These are phyloP conservation scores for Yamadazyma epiphylla DNA, from an alignment of 1,139 yeast genomes.

Conservation along the genomic window DNA sequence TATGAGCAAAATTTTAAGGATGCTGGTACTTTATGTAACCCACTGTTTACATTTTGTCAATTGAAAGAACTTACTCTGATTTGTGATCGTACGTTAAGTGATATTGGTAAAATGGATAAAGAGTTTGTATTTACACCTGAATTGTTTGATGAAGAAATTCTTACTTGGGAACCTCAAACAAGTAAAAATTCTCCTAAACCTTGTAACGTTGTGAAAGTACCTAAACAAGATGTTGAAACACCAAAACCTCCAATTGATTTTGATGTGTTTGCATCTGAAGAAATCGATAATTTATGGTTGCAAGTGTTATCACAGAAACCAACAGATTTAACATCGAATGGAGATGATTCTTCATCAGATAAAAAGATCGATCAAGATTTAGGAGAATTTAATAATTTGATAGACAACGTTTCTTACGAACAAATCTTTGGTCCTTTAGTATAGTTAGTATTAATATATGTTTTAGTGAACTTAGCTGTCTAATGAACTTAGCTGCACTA, in stretches of 20 bases:
- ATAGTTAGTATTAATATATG: too few species aligned
- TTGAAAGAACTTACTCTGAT: conserved; percentile 25
- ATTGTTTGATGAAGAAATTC: conserved; percentile 4
- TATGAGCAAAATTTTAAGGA: conserved; percentile 20
- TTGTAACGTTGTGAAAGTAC: too few species aligned
- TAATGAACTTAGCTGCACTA: too few species aligned
- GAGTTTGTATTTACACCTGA: conserved; percentile 8
- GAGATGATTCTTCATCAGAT: conserved; percentile 6
- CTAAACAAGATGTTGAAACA: too few species aligned
- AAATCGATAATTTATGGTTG: conserved; percentile 39
- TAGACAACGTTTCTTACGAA: too few species aligned
- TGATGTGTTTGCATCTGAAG: conserved; percentile 27
- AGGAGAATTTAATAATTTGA: too few species aligned
- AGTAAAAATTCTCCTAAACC: conserved; percentile 1
- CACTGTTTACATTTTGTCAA: conserved; percentile 18
- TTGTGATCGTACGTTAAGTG: conserved; percentile 21
- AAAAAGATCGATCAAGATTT: too few species aligned
- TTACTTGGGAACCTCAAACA: not conserved
- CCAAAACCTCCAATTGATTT: conserved; percentile 11
- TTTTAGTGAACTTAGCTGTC: too few species aligned
- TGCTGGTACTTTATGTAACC: conserved; percentile 9
- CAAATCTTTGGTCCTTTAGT: too few species aligned
- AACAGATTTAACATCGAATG: too few species aligned
- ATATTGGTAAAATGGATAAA: conserved; percentile 15
- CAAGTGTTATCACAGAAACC: conserved; percentile 34